Conservation (phyloP, 1,284 basidiomycete species). For the Ustilago bromivora region DNA sequence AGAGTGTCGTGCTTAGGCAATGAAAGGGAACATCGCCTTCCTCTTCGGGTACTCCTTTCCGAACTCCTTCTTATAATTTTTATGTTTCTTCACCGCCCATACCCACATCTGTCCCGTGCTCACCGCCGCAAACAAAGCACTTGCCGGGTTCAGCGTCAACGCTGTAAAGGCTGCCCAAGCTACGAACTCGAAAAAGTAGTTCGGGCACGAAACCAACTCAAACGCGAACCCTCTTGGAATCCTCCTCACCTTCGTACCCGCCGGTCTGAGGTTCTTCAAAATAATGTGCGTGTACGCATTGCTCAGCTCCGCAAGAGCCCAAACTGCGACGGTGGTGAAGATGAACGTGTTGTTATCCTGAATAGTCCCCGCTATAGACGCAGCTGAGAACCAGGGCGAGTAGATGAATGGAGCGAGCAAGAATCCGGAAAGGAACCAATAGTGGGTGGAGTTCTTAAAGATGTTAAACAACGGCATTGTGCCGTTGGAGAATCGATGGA, state of each 20-base stretch:
- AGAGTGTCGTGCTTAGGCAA: slow-evolving; percentile 55
- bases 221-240: slow-evolving; percentile 87
- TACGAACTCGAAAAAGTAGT: slow-evolving; percentile 91
- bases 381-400: slow-evolving; percentile 76
- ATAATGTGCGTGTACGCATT: slow-evolving; percentile 88
- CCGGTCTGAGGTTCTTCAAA: slow-evolving; percentile 83
- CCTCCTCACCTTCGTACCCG: slow-evolving; percentile 81
- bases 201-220: slow-evolving; percentile 85
- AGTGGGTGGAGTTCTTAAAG: slow-evolving; percentile 78
- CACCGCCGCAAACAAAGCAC: slow-evolving; percentile 80
- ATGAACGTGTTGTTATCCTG: slow-evolving; percentile 80
- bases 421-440: slow-evolving; percentile 80
- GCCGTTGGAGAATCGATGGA: slow-evolving; percentile 85
- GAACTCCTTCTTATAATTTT: slow-evolving; percentile 91
- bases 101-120: slow-evolving; percentile 80
- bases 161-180: slow-evolving; percentile 81
- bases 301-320: slow-evolving; percentile 84
- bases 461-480: slow-evolving; percentile 92
- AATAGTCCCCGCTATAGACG: slow-evolving; percentile 77
- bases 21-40: slow-evolving; percentile 85
- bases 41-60: slow-evolving; percentile 81
- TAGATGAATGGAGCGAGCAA: slow-evolving; percentile 47
- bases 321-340: slow-evolving; percentile 77
- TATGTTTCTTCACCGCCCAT: slow-evolving; percentile 95
- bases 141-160: slow-evolving; percentile 78